These are phyloP conservation scores for Neostapfia colusana DNA, from an alignment of 176 grass and related monocot species.

Conservation along the genomic window DNA sequence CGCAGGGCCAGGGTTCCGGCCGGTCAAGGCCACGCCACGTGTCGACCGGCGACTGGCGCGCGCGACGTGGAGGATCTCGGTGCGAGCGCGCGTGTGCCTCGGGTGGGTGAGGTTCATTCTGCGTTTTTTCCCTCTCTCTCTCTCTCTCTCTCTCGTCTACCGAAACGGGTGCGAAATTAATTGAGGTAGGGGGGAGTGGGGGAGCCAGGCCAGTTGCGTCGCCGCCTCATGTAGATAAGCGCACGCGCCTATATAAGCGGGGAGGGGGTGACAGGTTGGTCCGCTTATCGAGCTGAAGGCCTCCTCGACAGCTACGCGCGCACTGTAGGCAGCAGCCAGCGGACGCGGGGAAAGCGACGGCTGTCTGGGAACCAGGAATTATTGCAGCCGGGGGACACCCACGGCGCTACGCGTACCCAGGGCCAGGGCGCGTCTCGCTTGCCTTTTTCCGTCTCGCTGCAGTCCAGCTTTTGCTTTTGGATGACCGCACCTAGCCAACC, in stretches of 20 bases:
- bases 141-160: too few relatives aligned
- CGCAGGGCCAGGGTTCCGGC: too few relatives aligned
- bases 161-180: not conserved
- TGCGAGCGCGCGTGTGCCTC: not conserved
- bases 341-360: conserved; percentile 52
- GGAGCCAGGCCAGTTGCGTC: too few relatives aligned
- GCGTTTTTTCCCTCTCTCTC: conserved; percentile 4
- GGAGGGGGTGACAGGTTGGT: accelerated
- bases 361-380: conserved; percentile 30
- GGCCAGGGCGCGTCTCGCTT: not conserved
- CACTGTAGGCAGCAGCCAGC: conserved; percentile 27
- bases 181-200: too few relatives aligned
- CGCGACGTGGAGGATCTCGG: conserved; percentile 32
- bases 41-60: conserved; percentile 16
- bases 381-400: not conserved
- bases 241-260: too few relatives aligned
- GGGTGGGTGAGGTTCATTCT: too few relatives aligned
- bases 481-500: not conserved
- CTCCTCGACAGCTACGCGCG: conserved; percentile 43
- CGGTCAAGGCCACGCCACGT: conserved; percentile 22
- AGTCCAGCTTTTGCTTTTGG: not conserved
- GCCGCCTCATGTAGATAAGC: too few relatives aligned
- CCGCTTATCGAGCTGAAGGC: not conserved
- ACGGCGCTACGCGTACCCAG: conserved; percentile 24
- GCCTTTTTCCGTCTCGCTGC: not conserved